phyloP scores from a whole-genome alignment of 2,329 filamentous ascomycete genomes.

The Xylariaceae sp. region DNA sequence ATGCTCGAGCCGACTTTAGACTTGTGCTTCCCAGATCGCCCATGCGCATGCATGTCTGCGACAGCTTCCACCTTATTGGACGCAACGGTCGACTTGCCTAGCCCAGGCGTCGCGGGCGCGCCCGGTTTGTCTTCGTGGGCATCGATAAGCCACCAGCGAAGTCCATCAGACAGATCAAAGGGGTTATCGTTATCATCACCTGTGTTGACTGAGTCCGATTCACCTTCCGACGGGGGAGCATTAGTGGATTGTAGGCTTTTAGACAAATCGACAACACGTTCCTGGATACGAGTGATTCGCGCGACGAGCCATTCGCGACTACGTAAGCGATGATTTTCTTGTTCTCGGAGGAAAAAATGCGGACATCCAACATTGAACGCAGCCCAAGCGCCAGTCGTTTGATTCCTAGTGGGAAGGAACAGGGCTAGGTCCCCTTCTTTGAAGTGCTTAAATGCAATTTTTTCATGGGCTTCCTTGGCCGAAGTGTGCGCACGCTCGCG shows the following conservation, averaged over 20 bases:
- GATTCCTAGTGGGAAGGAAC: slow-evolving; percentile 91
- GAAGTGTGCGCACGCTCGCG: slow-evolving; percentile 79
- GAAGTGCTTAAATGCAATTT: slow-evolving; percentile 93
- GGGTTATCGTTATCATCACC: slow-evolving; percentile 89
- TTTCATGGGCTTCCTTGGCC: slow-evolving; percentile 86
- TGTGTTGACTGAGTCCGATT: slow-evolving; percentile 49
- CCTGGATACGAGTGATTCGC: slow-evolving; percentile 85
- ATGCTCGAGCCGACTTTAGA: slow-evolving; percentile 53
- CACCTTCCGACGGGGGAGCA: slow-evolving; percentile 38
- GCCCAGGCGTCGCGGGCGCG: slow-evolving; percentile 85
- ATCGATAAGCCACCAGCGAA: slow-evolving; percentile 95
- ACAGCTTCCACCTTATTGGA: slow-evolving; percentile 83
- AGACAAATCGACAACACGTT: slow-evolving; percentile 88
- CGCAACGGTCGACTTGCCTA: slow-evolving; percentile 88
- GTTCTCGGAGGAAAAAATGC: slow-evolving; percentile 93
- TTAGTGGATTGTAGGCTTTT: slow-evolving; percentile 61
- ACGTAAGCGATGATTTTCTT: slow-evolving; percentile 80
- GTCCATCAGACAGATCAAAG: slow-evolving; percentile 90
- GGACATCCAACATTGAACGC: slow-evolving; percentile 98
- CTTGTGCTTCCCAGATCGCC: slow-evolving; percentile 40
- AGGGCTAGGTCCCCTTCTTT: slow-evolving; percentile 94
- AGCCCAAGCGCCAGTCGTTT: slow-evolving; percentile 92
- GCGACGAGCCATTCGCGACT: slow-evolving; percentile 95
- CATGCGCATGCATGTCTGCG: slow-evolving; percentile 63
- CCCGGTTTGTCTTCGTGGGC: slow-evolving; percentile 89